These are phyloP conservation scores for Malbranchea cinnamomea DNA, from an alignment of 2,329 filamentous ascomycete genomes.

Conservation along the genomic window DNA sequence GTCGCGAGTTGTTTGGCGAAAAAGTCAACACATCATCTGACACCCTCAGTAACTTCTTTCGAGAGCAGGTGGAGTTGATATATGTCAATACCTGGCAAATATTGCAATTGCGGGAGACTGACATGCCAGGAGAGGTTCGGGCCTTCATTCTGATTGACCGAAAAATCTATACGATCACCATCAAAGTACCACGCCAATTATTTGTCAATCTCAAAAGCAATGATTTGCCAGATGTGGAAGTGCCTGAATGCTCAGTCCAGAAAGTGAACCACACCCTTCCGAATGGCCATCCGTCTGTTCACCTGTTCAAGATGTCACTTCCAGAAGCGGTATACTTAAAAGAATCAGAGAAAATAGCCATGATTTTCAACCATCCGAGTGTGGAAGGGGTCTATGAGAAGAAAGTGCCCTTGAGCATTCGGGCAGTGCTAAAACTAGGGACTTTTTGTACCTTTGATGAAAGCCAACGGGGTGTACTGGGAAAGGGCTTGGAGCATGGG, in stretches of 20 bases:
- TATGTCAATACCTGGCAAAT: slow-evolving; percentile 95
- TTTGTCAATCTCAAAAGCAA: slow-evolving; percentile 84
- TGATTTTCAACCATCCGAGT: slow-evolving; percentile 79
- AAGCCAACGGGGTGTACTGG: slow-evolving; percentile 73
- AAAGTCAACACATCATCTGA: slow-evolving; percentile 47
- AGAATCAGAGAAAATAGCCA: slow-evolving; percentile 66
- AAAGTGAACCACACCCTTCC: slow-evolving; percentile 88
- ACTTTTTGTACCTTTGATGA: slow-evolving; percentile 91
- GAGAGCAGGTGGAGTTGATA: slow-evolving; percentile 77
- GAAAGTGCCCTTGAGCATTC: slow-evolving; percentile 71
- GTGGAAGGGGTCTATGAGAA: slow-evolving; percentile 97
- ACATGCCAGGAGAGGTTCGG: slow-evolving; percentile 69
- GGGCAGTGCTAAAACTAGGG: slow-evolving; percentile 77
- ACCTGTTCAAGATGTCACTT: slow-evolving; percentile 88
- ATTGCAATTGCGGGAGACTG: slow-evolving; percentile 68
- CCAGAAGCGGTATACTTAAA: slow-evolving; percentile 75
- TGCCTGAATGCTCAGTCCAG: slow-evolving; percentile 74
- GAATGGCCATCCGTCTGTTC: slow-evolving; percentile 84
- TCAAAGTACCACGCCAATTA: slow-evolving; percentile 76
- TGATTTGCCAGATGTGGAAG: slow-evolving; percentile 74
- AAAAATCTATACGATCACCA: slow-evolving; percentile 75
- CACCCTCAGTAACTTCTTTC: slow-evolving; percentile 58
- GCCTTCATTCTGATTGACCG: slow-evolving; percentile 87
- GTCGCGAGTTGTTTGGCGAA: slow-evolving; percentile 87
- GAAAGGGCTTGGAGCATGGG: slow-evolving; percentile 81